Percentiles rank a stretch among this genome's conserved stretches.
Evolutionary conservation across 805 yeast species (phyloP).

Genomic region (Candida corydali): DNA sequence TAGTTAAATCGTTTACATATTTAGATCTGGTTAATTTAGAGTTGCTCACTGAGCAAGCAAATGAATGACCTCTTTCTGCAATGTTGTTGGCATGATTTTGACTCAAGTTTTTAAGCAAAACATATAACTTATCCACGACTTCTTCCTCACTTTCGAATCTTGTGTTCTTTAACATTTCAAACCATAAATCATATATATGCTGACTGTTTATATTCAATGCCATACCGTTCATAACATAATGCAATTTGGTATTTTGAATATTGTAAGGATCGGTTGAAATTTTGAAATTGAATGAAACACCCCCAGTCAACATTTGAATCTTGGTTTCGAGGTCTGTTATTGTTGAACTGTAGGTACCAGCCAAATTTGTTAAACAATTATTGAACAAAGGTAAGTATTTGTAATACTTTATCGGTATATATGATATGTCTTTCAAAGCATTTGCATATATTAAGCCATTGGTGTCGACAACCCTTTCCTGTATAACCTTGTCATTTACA

Average conservation of each 20-base stretch:
- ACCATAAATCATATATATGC: constrained; percentile 62
- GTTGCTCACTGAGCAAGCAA: constrained; percentile 65
- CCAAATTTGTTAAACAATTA: constrained; percentile 73
- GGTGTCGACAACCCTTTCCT: constrained; percentile 59
- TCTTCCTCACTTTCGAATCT: constrained; percentile 44
- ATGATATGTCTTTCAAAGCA: constrained; percentile 57
- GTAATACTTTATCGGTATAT: constrained; percentile 58
- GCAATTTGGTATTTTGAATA: constrained; percentile 45
- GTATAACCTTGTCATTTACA: constrained; percentile 26
- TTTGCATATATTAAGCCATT: constrained; percentile 79
- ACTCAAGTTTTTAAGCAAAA: constrained; percentile 67
- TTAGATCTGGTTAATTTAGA: constrained; percentile 60
- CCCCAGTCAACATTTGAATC: constrained; percentile 82
- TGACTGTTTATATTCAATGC: constrained; percentile 61
- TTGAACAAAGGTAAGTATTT: constrained; percentile 74
- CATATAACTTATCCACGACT: constrained; percentile 60
- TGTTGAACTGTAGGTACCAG: constrained; percentile 68
- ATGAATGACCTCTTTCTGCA: constrained; percentile 85
- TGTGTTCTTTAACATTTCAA: constrained; percentile 64
- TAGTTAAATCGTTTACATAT: constrained; percentile 56
- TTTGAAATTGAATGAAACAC: constrained; percentile 60
- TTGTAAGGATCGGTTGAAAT: constrained; percentile 53
- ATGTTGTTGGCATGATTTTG: constrained; percentile 75
- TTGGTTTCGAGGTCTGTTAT: constrained; percentile 83
- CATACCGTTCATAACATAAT: constrained; percentile 61